Percentiles rank a stretch among this genome's conserved stretches.
phyloP scores from a whole-genome alignment of 2,329 filamentous ascomycete genomes.

The Calonectria pseudoturangicola region DNA sequence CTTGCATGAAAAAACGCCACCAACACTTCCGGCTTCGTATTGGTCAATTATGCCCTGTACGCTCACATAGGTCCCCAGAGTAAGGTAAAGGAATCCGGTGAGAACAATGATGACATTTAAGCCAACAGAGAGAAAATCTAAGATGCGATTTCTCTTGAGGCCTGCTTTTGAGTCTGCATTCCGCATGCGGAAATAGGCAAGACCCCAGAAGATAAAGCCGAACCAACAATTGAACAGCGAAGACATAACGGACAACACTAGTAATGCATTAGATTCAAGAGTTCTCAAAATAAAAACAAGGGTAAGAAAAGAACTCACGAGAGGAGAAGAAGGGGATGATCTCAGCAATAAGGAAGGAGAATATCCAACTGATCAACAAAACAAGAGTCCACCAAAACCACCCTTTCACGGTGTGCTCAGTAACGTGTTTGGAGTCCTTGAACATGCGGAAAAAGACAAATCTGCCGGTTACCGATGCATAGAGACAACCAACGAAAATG shows the following conservation, averaged over 20 bases:
- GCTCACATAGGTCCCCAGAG: conserved; percentile 86
- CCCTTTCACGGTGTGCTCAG: conserved; percentile 85
- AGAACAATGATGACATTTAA: conserved; percentile 84
- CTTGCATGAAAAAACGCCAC: conserved; percentile 85
- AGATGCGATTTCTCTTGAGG: conserved; percentile 68
- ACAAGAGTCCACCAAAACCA: conserved; percentile 88
- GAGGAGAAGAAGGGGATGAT: conserved; percentile 96
- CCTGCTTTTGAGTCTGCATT: conserved; percentile 74
- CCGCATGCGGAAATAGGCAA: conserved; percentile 86
- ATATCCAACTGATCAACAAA: conserved; percentile 81
- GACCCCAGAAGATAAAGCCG: conserved; percentile 95
- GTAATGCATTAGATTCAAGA: conserved; percentile 35
- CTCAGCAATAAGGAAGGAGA: conserved; percentile 92
- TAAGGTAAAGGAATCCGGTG: conserved; percentile 86
- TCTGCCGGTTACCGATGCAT: conserved; percentile 90
- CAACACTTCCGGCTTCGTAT: conserved; percentile 79
- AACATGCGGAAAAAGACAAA: conserved; percentile 96
- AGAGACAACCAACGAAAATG: conserved; percentile 93
- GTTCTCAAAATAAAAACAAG: background rate
- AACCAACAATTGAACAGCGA: conserved; percentile 94
- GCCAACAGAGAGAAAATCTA: conserved; percentile 72
- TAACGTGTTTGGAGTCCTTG: conserved; percentile 85
- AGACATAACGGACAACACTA: conserved; percentile 81
- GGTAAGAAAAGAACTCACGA: conserved; percentile 62
- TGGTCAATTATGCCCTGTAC: conserved; percentile 85